These are phyloP conservation scores for Pseudocercospora eumusae DNA, from an alignment of 2,329 filamentous ascomycete genomes.

Conservation along the genomic window DNA sequence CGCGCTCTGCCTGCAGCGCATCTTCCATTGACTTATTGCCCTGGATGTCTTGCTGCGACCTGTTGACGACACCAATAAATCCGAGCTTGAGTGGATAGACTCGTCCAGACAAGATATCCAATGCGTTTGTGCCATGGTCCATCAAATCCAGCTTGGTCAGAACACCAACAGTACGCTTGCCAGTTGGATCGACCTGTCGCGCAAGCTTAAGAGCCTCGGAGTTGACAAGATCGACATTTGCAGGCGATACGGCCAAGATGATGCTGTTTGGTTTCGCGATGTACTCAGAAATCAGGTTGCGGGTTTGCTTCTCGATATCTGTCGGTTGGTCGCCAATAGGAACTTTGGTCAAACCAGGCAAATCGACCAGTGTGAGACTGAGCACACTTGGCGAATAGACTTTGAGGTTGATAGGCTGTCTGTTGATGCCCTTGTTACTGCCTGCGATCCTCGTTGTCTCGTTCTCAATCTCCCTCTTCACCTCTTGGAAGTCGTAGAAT, in stretches of 20 bases:
- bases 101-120: slow-evolving; percentile 95
- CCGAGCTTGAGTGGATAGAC: slow-evolving; percentile 96
- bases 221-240: slow-evolving; percentile 97
- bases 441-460: slow-evolving; percentile 94
- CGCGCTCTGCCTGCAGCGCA: slow-evolving; percentile 82
- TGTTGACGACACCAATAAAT: slow-evolving; percentile 97
- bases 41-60: slow-evolving; percentile 97
- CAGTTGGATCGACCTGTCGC: slow-evolving; percentile 92
- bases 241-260: slow-evolving; percentile 91
- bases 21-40: slow-evolving; percentile 93
- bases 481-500: slow-evolving; percentile 88
- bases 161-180: slow-evolving; percentile 91
- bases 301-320: slow-evolving; percentile 98
- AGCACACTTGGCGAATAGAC: slow-evolving; percentile 97
- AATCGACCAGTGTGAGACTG: slow-evolving; percentile 91
- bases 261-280: slow-evolving; percentile 99
- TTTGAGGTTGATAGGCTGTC: slow-evolving; percentile 96
- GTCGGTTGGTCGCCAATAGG: slow-evolving; percentile 96
- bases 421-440: slow-evolving; percentile 97
- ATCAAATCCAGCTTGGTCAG: slow-evolving; percentile 96
- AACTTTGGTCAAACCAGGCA: slow-evolving; percentile 94
- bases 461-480: slow-evolving; percentile 94
- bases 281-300: slow-evolving; percentile 94
- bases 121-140: slow-evolving; percentile 96
- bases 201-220: slow-evolving; percentile 96